Evolutionary conservation across 1,284 basidiomycete genomes (phyloP), one percentile per base, ranked within the genome.

Genomic region (Acaromyces ingoldii): DNA sequence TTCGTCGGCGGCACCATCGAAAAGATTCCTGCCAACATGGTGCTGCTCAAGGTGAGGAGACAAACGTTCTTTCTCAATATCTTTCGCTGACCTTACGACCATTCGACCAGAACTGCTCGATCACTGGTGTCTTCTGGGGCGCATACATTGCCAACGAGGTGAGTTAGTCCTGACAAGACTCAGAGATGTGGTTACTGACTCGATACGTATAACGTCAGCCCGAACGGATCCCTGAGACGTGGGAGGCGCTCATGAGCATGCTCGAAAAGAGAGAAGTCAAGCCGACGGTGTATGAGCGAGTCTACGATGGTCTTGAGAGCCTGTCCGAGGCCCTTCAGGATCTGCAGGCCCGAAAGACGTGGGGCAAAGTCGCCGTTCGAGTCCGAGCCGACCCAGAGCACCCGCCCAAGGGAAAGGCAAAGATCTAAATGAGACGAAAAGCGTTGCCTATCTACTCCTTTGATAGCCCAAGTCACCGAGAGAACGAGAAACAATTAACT

Each of bases 41-140:
- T 9, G 89, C 91, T 9, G 6, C 95, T 97, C 58, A 92, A 97
- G 75, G n/a, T n/a, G n/a, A n/a, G n/a, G n/a, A n/a, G n/a, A n/a
- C n/a, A n/a, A 91, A 91, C 78, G 88, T 89, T 21, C 76, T 53
- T 7, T 3, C 15, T 4, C 13, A 13, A 3, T 9, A 7, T 13
- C 25, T 17, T n/a, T 90, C 69, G 93, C 95, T 74, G 78, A 33
- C 31, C 31, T 33, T n/a, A 9, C n/a, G 31, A 9, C n/a, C 9
- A 9, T 33, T n/a, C n/a, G 9, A 9, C n/a, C 31, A 9, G 31
- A 39, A 53, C 9, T 42, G 25, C 33, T 21, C 65, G 26, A 55
- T 70, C 22, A 65, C 60, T 4, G 66, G 66, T 5, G 60, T 65
- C 1, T 57, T 63, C 41, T 65, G 70, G 70, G 70, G 70, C 28